phyloP scores from a whole-genome alignment of 2,329 filamentous ascomycete species.

The Fonsecaea nubica region DNA sequence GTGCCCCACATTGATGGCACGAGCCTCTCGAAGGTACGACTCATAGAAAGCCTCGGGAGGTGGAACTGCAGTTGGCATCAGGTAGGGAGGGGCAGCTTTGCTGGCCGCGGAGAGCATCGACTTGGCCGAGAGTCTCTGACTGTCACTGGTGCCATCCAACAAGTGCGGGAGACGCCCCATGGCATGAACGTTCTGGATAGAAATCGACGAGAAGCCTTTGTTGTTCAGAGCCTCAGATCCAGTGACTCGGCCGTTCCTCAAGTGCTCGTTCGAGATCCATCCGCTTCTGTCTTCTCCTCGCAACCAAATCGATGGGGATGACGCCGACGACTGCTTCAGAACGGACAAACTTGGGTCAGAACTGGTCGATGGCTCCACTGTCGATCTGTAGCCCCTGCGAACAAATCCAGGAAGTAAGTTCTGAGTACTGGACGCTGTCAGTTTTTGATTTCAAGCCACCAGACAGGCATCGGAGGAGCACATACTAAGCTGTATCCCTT shows the following conservation, averaged over 20 bases:
- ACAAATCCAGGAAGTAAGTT: constrained; percentile 10
- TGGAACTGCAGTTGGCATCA: constrained; percentile 26
- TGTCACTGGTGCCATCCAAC: constrained; percentile 36
- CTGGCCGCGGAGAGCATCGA: constrained; percentile 35
- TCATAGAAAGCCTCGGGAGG: constrained; percentile 32
- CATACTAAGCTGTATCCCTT: constrained; percentile 17
- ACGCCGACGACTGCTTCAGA: constrained; percentile 23
- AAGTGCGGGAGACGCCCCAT: constrained; percentile 38
- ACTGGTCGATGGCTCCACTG: constrained; percentile 15
- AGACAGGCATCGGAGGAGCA: background rate
- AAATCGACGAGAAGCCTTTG: constrained; percentile 39
- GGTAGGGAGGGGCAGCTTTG: constrained; percentile 34
- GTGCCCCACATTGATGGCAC: constrained; percentile 13
- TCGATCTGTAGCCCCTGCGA: constrained; percentile 17
- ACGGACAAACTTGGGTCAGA: constrained; percentile 21
- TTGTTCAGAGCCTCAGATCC: constrained; percentile 28
- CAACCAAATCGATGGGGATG: constrained; percentile 25
- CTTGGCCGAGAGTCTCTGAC: constrained; percentile 31
- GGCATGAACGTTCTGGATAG: constrained; percentile 39
- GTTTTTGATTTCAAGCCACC: background rate
- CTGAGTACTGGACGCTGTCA: constrained; percentile 20
- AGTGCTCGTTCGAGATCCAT: constrained; percentile 23
- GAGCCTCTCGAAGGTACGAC: constrained; percentile 28
- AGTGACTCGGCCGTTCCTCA: constrained; percentile 18
- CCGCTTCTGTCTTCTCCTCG: constrained; percentile 24